Evolutionary conservation across 352 stramenopile genomes (phyloP), one percentile per base, ranked within the genome.

Genomic region (Phytophthora pseudosyringae): DNA sequence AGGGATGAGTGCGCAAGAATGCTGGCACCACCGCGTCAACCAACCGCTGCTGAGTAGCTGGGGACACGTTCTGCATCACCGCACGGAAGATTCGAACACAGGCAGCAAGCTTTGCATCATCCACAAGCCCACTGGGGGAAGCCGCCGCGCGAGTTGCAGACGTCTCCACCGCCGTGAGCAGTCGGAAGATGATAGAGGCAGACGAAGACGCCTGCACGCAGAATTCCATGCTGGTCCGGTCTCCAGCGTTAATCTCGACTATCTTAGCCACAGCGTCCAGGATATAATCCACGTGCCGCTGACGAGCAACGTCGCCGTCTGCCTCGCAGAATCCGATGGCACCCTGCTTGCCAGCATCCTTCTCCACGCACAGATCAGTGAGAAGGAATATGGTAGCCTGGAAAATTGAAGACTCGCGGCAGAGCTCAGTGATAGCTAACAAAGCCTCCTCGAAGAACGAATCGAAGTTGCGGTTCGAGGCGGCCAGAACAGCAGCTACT

Each of bases 191-290:
- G 44, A 92, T 85, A 7, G 73, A 78, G n/a, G 55, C 62, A 18
- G 50, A 70, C 3, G 62, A 69, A 32, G 83, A 71, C 26, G 54
- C 59, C 16, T 79, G 67, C 7, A 90, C 81, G 29, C 85, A 94
- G 55, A 93, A 94, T 54, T 93, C 82, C 87, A 95, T 95, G 64
- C 77, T 92, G 46, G 75, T 76, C 29, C 76, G 78, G 36, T 91
- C 81, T 3, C 80, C 76, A 4, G 79, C 79, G 50, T 93, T 94
- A 29, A 90, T 79, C 59, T 91, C 83, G 15, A 95, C 76, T 31
- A 93, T 95, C 68, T 88, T 87, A 16, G 88, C 88, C 25, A 94
- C 81, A 1, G 88, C 88, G 25, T 88, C 71, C 5, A 94, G 69
- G 10, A 92, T 78, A 8, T 53, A 74, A n/a, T 76, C 46, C 3